Base-by-base conservation (phyloP, 2,329 filamentous ascomycete genomes). In the Fusarium chaquense region DNA sequence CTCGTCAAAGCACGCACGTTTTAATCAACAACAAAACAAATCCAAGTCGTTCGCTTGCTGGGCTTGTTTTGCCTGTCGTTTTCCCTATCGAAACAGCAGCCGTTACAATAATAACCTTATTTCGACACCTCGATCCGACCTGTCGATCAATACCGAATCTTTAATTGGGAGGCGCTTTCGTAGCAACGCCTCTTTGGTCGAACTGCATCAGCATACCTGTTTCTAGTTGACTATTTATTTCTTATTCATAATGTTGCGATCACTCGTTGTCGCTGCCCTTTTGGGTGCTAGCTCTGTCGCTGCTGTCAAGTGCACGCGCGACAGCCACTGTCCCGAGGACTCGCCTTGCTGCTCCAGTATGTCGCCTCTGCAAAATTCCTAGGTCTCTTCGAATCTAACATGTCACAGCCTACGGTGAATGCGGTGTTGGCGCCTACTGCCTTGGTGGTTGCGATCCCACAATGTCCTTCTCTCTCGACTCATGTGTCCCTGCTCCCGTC, bases 391-490 rank as follows among this genome's bases (percentile, higher is more conserved):
- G 44, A 54, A n/a, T 61, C 70, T 75, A 55, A 76, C 62, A 38
- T 40, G 35, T 43, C 73, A 6, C 41, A 97, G 93, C 96, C 81
- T 98, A 98, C 81, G 93, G 93, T 75, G 86, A 95, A 80, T 98
- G 96, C 77, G 96, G 95, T 83, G 89, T 94, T 58, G 96, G 96
- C 76, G 96, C 94, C 58, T 98, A 92, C 86, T 99, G 96, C 77
- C 88, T 99, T 22, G 96, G 96, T 75, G 96, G 96, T 69, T 99
- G 96, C 83, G 95, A 98, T 78, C 93, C 94, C 33, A 87, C 90
- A 77, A 91, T 90, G 82, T 98, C 95, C 49, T 92, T 90, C 83
- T 88, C 88, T 15, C 86, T 98, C 73, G 89, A 97, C 72, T 90
- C 95, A 3, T 99, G 96, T 81, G 89, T 93, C 10, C 93, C 96